Percentiles rank a stretch among this genome's conserved stretches.
Evolutionary conservation across 2,329 filamentous ascomycete species (phyloP).

Genomic region (Cladosporium sp.): DNA sequence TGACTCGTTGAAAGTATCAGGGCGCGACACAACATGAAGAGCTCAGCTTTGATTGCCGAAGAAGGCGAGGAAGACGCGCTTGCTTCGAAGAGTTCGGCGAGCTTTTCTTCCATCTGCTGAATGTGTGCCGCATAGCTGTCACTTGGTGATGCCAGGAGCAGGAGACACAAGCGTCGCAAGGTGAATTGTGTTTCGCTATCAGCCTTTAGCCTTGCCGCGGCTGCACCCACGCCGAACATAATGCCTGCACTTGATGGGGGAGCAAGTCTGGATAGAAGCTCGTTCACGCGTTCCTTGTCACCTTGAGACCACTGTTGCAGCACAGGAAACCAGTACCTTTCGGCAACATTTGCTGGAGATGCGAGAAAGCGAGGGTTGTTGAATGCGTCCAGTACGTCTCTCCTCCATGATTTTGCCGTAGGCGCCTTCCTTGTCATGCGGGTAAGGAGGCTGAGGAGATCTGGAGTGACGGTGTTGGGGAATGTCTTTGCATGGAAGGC

Average conservation of each 20-base stretch:
- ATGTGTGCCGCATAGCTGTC: constrained; percentile 80
- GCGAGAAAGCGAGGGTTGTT: constrained; percentile 83
- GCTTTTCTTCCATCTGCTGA: constrained; percentile 67
- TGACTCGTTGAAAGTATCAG: constrained; percentile 73
- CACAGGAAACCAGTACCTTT: constrained; percentile 73
- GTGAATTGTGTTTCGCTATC: constrained; percentile 90
- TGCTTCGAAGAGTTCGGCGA: constrained; percentile 80
- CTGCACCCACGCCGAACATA: constrained; percentile 96
- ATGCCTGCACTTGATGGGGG: constrained; percentile 90
- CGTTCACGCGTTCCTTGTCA: constrained; percentile 83
- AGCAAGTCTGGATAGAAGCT: constrained; percentile 72
- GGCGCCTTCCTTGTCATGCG: constrained; percentile 73
- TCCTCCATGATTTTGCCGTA: constrained; percentile 86
- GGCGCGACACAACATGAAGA: constrained; percentile 82
- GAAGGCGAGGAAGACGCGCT: constrained; percentile 88
- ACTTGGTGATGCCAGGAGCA: constrained; percentile 69
- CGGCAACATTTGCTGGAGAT: constrained; percentile 60
- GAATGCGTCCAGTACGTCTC: constrained; percentile 86
- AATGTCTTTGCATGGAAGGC: constrained; percentile 79
- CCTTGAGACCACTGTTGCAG: constrained; percentile 76
- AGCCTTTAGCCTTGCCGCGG: constrained; percentile 87
- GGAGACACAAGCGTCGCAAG: constrained; percentile 71
- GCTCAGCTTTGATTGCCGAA: constrained; percentile 78
- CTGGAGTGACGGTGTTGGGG: constrained; percentile 73
- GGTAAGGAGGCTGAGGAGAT: constrained; percentile 66